A percentile compares a stretch with the other conserved stretches of the same genome.
Evolutionary conservation across 2,329 filamentous ascomycete species (phyloP).

Genomic region (Davidsoniella virescens): DNA sequence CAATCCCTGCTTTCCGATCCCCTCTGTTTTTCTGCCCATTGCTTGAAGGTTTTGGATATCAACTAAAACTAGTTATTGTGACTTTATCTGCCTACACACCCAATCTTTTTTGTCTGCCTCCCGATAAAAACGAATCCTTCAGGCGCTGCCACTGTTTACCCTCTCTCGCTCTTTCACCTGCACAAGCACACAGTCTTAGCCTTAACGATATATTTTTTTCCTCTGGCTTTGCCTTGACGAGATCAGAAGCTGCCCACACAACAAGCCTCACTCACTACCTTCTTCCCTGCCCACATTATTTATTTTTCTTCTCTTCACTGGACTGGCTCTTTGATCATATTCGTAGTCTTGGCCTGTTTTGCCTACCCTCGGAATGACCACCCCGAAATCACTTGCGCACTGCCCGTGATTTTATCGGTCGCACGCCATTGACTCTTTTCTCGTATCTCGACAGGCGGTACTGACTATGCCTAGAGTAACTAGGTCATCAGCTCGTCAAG

Average conservation of each 20-base stretch:
- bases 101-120: too few relatives aligned
- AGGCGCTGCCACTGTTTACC: too few relatives aligned
- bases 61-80: too few relatives aligned
- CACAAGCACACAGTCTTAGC: too few relatives aligned
- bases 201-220: too few relatives aligned
- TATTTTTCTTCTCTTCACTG: background rate
- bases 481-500: conserved; percentile 84
- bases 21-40: too few relatives aligned
- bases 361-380: background rate
- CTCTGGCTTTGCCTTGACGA: too few relatives aligned
- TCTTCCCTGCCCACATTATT: background rate
- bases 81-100: too few relatives aligned
- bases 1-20: too few relatives aligned
- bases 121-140: too few relatives aligned
- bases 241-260: background rate
- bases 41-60: too few relatives aligned
- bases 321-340: background rate
- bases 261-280: background rate
- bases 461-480: conserved; percentile 57
- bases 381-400: conserved; percentile 1
- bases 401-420: conserved; percentile 7
- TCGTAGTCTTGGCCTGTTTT: background rate
- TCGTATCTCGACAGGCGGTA: background rate
- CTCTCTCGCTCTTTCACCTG: too few relatives aligned
- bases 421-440: background rate